Conservation (phyloP, 1,139 yeast species). For the Yamadazyma sp. region DNA sequence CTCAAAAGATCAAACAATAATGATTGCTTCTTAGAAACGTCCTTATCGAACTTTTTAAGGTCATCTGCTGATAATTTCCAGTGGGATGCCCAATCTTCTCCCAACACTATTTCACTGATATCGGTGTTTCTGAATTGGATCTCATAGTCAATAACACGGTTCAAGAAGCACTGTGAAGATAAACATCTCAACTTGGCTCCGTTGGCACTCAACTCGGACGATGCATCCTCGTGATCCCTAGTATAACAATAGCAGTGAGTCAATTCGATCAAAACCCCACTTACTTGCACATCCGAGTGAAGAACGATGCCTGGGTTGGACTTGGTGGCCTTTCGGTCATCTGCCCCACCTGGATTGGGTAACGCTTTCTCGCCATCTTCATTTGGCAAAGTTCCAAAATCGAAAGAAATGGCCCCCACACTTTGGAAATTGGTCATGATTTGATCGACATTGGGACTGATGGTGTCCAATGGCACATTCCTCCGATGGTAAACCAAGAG, state of each 20-base stretch:
- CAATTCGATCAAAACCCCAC: slow-evolving; percentile 41
- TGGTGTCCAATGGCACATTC: slow-evolving; percentile 52
- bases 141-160: slow-evolving; percentile 39
- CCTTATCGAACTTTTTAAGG: slow-evolving; percentile 52
- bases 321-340: slow-evolving; percentile 13
- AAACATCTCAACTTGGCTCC: slow-evolving; percentile 30
- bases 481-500: slow-evolving; percentile 52
- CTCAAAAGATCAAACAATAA: slow-evolving; percentile 74
- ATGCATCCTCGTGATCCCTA: slow-evolving; percentile 21
- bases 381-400: slow-evolving; percentile 17
- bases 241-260: slow-evolving; percentile 38
- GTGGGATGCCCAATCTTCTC: slow-evolving; percentile 71
- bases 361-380: slow-evolving; percentile 16
- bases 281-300: slow-evolving; percentile 22
- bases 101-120: slow-evolving; percentile 38
- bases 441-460: slow-evolving; percentile 56
- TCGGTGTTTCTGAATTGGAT: slow-evolving; percentile 32
- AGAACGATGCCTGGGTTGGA: slow-evolving; percentile 24
- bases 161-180: slow-evolving; percentile 38
- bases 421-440: slow-evolving; percentile 47
- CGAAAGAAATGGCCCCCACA: slow-evolving; percentile 43
- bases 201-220: slow-evolving; percentile 8
- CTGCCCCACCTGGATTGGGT: slow-evolving; percentile 13
- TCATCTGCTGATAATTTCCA: slow-evolving; percentile 68
- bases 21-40: slow-evolving; percentile 66